Conservation (phyloP, 257 asterid species). For the Ehretia macrophylla region DNA sequence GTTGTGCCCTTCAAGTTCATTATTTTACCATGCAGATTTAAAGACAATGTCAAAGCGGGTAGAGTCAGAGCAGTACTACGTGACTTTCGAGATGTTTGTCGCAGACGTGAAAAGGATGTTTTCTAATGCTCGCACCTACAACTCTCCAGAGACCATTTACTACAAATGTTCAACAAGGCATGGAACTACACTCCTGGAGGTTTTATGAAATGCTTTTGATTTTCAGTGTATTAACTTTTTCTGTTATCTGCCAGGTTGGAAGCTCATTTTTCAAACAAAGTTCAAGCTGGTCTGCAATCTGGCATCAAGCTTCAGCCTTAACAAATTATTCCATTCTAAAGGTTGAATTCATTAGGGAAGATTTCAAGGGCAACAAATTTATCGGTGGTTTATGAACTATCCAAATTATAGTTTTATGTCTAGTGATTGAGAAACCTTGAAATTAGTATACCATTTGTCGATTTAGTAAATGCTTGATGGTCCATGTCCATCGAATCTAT, state of each 20-base stretch:
- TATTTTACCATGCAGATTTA: slow-evolving; percentile 44
- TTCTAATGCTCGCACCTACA: slow-evolving; percentile 87
- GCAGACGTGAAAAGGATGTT: slow-evolving; percentile 89
- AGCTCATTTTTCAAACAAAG: slow-evolving; percentile 60
- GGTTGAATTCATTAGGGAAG: no score
- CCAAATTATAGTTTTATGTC: background rate
- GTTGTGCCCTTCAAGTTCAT: background rate
- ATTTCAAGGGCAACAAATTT: background rate
- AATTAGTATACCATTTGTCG: no score
- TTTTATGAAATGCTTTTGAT: background rate
- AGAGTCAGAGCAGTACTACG: slow-evolving; percentile 83
- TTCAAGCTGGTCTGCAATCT: slow-evolving; percentile 78
- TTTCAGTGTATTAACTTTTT: background rate
- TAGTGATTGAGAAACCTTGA: no score
- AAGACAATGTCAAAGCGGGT: slow-evolving; percentile 91
- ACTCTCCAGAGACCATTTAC: slow-evolving; percentile 90
- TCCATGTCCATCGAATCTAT: no score
- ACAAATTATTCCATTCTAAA: background rate
- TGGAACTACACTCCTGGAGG: slow-evolving; percentile 7
- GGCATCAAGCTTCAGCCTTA: slow-evolving; percentile 56
- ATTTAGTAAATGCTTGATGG: no score
- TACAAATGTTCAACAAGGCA: slow-evolving; percentile 91
- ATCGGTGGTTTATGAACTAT: background rate
- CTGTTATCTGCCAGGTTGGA: slow-evolving; percentile 56
- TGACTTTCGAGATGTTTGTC: slow-evolving; percentile 88